These are phyloP conservation scores for Tanacetum coccineum DNA, from an alignment of 129 eudicot species.

Conservation along the genomic window DNA sequence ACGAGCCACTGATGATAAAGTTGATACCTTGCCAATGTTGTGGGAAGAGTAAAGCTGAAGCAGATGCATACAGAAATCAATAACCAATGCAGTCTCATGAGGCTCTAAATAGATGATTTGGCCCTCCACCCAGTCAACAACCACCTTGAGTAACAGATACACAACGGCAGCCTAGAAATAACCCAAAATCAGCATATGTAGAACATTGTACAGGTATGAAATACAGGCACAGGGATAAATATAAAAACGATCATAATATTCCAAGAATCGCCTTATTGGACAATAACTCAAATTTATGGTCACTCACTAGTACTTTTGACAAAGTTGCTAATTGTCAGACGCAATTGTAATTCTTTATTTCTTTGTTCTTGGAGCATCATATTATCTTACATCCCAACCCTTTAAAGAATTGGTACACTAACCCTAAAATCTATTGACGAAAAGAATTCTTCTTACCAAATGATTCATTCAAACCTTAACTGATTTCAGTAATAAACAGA, in stretches of 20 bases:
- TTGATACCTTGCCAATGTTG: slow-evolving; percentile 91
- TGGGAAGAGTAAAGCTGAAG: slow-evolving; percentile 95
- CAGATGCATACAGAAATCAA: slow-evolving; percentile 79
- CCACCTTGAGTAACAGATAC: slow-evolving; percentile 79
- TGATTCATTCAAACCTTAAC: not conserved
- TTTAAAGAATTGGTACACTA: not conserved
- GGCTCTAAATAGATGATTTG: slow-evolving; percentile 92
- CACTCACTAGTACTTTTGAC: not conserved
- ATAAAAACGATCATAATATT: not conserved
- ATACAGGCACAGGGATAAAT: not conserved
- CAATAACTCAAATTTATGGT: not conserved
- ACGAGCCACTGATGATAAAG: slow-evolving; percentile 17
- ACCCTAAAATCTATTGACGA: not conserved
- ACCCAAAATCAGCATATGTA: slow-evolving; percentile 25
- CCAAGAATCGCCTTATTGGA: not conserved
- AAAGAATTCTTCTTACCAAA: not conserved
- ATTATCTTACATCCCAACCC: not conserved
- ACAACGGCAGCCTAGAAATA: slow-evolving; percentile 73
- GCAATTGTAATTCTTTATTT: not conserved
- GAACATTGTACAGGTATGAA: slow-evolving; percentile 6
- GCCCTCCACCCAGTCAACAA: slow-evolving; percentile 91
- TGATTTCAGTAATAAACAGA: not conserved
- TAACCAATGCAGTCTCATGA: slow-evolving; percentile 78
- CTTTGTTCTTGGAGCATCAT: not conserved
- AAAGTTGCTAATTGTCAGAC: not conserved